Base-by-base conservation (phyloP, 1,284 basidiomycete species). In the Sphagnurus paluster region DNA sequence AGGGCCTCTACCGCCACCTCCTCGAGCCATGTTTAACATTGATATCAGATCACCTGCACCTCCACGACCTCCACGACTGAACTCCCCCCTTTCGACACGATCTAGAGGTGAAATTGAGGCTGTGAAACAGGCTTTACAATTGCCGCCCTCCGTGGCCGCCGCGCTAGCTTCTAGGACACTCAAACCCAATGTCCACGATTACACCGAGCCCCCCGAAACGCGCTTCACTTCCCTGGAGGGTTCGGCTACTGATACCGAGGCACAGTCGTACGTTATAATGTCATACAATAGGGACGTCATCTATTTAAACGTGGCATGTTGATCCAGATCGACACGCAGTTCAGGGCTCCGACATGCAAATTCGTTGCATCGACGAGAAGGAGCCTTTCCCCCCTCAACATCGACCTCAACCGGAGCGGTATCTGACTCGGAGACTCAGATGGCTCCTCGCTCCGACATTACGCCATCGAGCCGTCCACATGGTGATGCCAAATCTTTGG, bases 1-100 rank as follows among this genome's bases (percentile, higher is more conserved):
- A 32, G 83, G 86, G 1, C 84, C 87, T 33, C 70, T 86, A 52
- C 85, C 86, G 30, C 76, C 79, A 25, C 84, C 84, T 20, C 82
- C 84, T 5, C 70, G 79, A 48, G 71, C 79, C 21, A 62, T 72
- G 47, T 75, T 81, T 49, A 71, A 68, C 48, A 69, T 79, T 23
- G 68, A 75, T 62, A 17, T 67, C 41, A 57, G 57, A 19, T 54
- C 66, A 13, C 69, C 76, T 5, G 76, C 82, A 14, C 82, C 84
- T 20, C 83, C 84, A 48, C 77, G 83, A 34, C 84, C 84, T 21
- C 83, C 82, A 7, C 74, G 83, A 19, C 64, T 79, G 8, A 70
- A 79, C 51, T 81, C 81, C 6, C 82, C 82, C 28, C 61, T 75
- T 1, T 69, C 66, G 30, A 42, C 54, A 23, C 60, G 65, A 14